Base-by-base conservation (phyloP, 805 yeast species). In the Metschnikowia baotianmanensis region DNA sequence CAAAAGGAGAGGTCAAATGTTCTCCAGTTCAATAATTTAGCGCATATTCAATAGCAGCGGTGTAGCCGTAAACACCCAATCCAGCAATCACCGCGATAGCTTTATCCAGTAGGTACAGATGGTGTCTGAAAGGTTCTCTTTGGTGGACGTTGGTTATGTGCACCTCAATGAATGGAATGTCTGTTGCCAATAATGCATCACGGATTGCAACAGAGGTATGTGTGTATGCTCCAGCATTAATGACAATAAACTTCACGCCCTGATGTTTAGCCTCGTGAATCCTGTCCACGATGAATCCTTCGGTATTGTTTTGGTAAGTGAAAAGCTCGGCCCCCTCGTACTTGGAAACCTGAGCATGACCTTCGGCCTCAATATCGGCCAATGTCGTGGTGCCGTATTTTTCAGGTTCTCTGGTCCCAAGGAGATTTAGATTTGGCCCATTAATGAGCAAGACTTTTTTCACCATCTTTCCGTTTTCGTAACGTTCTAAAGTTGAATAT, bases 161-260 rank as follows among this genome's bases (percentile, higher is more conserved):
- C 5, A 74, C 63, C 50, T 74, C 78, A 20, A 74, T 61, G 47
- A 67, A 74, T 18, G 78, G 78, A 37, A 74, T 72, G 18, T 67
- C 69, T 4, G 74, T 74, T 30, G 72, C 74, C 27, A 72, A 50
- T 27, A 74, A 57, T 4, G 78, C 78, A 51, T 74, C 78, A 42
- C 78, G 65, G 10, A 74, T 61, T 1, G 74, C 78, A 17, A 74
- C 69, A 1, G 77, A 71, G 1, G 78, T 74, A 46, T 74, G 78
- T 2, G 78, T 74, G 50, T 70, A 73, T 8, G 78, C 78, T 34
- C 78, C 78, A 10, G 78, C 78, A 47, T 74, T 74, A 36, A 74
- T 72, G 27, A 74, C 63, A 31, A 74, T 69, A 48, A 72, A 73
- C 1, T 65, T 71, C 24, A 66, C 64, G 5, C 69, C 71, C 27